phyloP scores from a whole-genome alignment of 106 monocot genomes.

The Alisma plantagoaquatica region DNA sequence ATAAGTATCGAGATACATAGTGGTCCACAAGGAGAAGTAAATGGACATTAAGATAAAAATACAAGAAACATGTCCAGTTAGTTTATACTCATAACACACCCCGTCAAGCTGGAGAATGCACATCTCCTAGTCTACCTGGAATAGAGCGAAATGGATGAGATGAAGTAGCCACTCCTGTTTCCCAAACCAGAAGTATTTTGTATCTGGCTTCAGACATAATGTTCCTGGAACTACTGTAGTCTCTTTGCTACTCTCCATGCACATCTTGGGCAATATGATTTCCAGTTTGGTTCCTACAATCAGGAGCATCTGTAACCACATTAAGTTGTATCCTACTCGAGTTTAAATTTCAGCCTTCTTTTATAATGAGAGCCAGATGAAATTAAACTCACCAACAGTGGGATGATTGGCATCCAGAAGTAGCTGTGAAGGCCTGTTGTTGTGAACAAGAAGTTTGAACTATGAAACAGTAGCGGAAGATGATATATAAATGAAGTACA shows the following conservation, averaged over 20 bases:
- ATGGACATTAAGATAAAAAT: no score
- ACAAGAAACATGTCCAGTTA: no score
- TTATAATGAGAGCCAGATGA: no score
- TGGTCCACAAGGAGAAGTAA: no score
- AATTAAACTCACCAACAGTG: constrained; percentile 27
- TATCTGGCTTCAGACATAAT: constrained; percentile 23
- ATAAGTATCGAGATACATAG: no score
- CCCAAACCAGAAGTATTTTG: constrained; percentile 40
- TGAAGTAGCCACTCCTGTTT: constrained; percentile 27
- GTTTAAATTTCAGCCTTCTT: no score
- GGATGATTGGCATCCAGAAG: constrained; percentile 31
- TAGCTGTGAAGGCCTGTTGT: constrained; percentile 30
- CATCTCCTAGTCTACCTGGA: constrained; percentile 28
- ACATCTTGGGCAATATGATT: constrained; percentile 32
- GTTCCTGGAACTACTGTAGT: constrained; percentile 19
- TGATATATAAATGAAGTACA: no score
- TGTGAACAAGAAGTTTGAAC: no score
- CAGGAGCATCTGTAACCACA: constrained; percentile 28
- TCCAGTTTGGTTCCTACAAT: constrained; percentile 42
- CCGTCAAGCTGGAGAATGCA: no score
- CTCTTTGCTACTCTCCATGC: constrained; percentile 24
- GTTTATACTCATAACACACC: no score
- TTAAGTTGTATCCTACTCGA: no score
- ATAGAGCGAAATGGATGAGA: constrained; percentile 39
- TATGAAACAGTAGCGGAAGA: no score